These are phyloP conservation scores for Drechslerella stenobrocha DNA, from an alignment of 2,329 filamentous ascomycete species.

Conservation along the genomic window DNA sequence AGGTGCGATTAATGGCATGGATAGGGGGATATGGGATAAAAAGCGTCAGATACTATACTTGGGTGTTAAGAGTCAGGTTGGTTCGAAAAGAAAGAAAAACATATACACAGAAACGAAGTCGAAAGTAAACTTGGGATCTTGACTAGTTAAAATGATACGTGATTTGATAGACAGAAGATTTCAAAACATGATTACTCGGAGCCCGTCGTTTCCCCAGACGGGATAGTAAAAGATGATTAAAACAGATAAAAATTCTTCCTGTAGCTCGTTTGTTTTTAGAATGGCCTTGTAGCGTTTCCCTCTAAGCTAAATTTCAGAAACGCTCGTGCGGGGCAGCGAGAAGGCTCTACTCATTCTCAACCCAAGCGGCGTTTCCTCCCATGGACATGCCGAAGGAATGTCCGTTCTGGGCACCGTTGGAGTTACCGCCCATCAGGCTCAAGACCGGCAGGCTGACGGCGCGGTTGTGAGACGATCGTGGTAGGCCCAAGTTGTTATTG, in stretches of 20 bases:
- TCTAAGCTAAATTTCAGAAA: not conserved
- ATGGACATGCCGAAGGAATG: constrained; percentile 57
- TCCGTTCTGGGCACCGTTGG: constrained; percentile 62
- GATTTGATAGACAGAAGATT: constrained; percentile 13
- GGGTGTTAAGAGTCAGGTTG: constrained; percentile 1
- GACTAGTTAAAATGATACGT: constrained; percentile 37
- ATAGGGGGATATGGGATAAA: constrained; percentile 1
- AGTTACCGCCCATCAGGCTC: constrained; percentile 63
- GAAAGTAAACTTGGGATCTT: constrained; percentile 16
- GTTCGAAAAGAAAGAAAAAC: constrained; percentile 24
- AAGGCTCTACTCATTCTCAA: constrained; percentile 38
- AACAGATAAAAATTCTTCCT: constrained; percentile 38
- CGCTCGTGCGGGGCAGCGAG: not conserved
- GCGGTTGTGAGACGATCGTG: constrained; percentile 67
- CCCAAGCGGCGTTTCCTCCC: constrained; percentile 36
- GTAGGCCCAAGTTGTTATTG: constrained; percentile 54
- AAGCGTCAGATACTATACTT: constrained; percentile 27
- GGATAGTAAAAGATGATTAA: constrained; percentile 28
- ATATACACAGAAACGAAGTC: constrained; percentile 48
- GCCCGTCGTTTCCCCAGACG: constrained; percentile 31
- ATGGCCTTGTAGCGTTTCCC: constrained; percentile 5
- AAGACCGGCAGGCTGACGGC: constrained; percentile 84
- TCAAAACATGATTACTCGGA: constrained; percentile 40
- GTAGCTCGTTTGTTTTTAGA: constrained; percentile 38
- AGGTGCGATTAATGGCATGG: too few species aligned